Conservation (phyloP, 768 basidiomycete genomes). For the Coprinopsis sp. region DNA sequence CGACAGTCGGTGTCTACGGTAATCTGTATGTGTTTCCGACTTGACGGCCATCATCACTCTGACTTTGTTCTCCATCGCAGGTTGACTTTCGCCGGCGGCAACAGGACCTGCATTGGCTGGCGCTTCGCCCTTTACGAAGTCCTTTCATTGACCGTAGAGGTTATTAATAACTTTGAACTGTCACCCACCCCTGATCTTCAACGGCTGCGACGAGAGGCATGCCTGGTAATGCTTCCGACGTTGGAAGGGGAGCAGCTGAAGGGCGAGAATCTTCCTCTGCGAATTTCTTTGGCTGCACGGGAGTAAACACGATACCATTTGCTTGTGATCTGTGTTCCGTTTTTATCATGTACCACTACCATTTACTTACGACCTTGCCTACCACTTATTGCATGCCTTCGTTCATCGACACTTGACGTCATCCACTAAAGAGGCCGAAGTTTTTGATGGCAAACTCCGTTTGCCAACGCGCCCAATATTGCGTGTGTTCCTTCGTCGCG, state of each 20-base stretch:
- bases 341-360: background rate
- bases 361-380: background rate
- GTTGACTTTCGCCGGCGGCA: constrained; percentile 44
- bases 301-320: constrained; percentile 19
- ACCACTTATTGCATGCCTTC: background rate
- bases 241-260: constrained; percentile 40
- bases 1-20: constrained; percentile 44
- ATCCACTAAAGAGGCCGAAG: no score
- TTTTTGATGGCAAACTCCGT: no score
- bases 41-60: background rate
- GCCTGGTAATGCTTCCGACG: constrained; percentile 45
- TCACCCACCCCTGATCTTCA: constrained; percentile 36
- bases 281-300: constrained; percentile 32
- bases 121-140: constrained; percentile 52
- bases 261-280: constrained; percentile 41
- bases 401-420: no score
- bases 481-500: no score
- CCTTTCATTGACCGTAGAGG: constrained; percentile 53
- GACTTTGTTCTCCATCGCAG: constrained; percentile 18
- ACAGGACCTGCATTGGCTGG: constrained; percentile 47
- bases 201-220: constrained; percentile 39
- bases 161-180: constrained; percentile 56
- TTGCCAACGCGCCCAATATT: no score
- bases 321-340: background rate
- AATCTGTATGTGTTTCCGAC: constrained; percentile 32